Conservation (phyloP, 768 basidiomycete genomes). For the Psilocybe sp. region DNA sequence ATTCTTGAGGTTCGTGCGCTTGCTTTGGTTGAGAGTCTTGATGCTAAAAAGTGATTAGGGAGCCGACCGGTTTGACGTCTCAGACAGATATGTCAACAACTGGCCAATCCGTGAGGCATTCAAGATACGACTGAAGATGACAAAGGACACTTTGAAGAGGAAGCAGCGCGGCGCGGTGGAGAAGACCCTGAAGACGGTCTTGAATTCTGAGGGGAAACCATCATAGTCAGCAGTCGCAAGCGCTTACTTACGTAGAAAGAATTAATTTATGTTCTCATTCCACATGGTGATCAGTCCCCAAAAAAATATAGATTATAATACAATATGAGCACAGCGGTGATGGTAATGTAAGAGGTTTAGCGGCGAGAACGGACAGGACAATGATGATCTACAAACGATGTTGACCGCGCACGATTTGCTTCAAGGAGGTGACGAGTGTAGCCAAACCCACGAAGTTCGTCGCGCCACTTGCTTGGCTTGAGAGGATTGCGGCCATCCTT, state of each 20-base stretch:
- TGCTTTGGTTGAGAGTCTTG: too few relatives aligned
- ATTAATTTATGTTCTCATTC: too few relatives aligned
- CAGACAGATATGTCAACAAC: not conserved
- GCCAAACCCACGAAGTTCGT: not conserved
- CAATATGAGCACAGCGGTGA: too few relatives aligned
- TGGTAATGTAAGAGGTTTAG: too few relatives aligned
- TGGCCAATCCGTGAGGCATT: constrained; percentile 6
- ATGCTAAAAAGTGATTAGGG: not conserved
- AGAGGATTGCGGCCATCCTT: not conserved
- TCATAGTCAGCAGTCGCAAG: not conserved
- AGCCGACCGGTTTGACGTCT: not conserved
- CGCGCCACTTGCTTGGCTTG: not conserved
- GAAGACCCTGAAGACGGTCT: not conserved
- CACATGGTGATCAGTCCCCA: too few relatives aligned
- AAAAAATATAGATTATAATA: too few relatives aligned
- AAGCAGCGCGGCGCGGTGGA: not conserved
- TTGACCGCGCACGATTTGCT: not conserved
- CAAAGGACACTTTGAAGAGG: constrained; percentile 1
- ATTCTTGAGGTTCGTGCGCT: not conserved
- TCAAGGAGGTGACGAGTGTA: not conserved
- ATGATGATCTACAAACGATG: not conserved
- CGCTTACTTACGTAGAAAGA: too few relatives aligned
- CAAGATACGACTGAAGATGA: constrained; percentile 2
- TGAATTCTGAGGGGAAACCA: not conserved
- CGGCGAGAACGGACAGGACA: not conserved